A percentile compares a stretch with the other conserved stretches of the same genome.
These are phyloP conservation scores for Microglena sp. DNA, from an alignment of 139 green algal species.

Conservation along the genomic window DNA sequence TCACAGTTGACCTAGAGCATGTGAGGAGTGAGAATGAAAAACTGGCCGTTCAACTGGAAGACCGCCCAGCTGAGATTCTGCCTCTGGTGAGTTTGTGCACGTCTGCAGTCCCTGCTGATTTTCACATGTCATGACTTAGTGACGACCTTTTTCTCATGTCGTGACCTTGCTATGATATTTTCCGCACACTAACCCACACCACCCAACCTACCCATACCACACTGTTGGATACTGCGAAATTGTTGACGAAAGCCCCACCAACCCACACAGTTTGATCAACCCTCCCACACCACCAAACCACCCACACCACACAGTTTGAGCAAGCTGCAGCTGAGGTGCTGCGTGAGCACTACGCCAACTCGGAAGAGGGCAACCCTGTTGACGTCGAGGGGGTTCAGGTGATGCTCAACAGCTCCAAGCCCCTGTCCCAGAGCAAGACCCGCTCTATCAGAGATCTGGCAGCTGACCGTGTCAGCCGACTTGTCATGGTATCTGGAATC, in stretches of 20 bases:
- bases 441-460: conserved; percentile 50
- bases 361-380: conserved; percentile 20
- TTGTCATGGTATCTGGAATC: conserved; percentile 95
- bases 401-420: conserved; percentile 48
- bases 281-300: background rate
- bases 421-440: conserved; percentile 29
- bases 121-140: background rate
- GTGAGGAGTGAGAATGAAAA: conserved; percentile 43
- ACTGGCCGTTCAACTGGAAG: conserved; percentile 49
- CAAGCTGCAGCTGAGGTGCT: conserved; percentile 54
- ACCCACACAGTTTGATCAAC: background rate
- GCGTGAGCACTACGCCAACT: conserved; percentile 35
- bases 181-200: too few relatives aligned
- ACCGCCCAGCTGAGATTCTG: conserved; percentile 57
- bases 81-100: conserved; percentile 45
- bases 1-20: conserved; percentile 59
- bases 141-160: background rate
- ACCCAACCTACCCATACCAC: too few relatives aligned
- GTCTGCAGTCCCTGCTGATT: background rate
- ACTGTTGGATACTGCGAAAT: too few relatives aligned
- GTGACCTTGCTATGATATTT: too few relatives aligned
- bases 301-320: conserved; percentile 49
- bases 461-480: conserved; percentile 71
- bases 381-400: conserved; percentile 30
- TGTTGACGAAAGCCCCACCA: too few relatives aligned